phyloP scores from a whole-genome alignment of 2,329 filamentous ascomycete species.

The Pseudogymnoascus sp. region DNA sequence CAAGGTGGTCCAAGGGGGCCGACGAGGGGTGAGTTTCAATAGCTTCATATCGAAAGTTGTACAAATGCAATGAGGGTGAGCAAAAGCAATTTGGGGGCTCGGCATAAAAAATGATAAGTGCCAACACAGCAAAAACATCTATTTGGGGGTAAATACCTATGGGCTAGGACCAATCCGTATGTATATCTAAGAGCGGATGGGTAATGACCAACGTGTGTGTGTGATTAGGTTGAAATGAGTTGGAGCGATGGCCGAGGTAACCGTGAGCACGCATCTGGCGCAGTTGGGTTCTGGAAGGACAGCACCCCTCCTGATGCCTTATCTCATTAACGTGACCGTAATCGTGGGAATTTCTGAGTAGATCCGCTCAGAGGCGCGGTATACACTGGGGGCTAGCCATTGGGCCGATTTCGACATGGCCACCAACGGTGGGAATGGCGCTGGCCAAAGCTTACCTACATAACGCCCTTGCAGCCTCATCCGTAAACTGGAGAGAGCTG shows the following conservation, averaged over 20 bases:
- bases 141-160: background rate
- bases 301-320: slow-evolving; percentile 4
- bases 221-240: slow-evolving; percentile 5
- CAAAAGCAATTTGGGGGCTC: slow-evolving; percentile 2
- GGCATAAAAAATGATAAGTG: background rate
- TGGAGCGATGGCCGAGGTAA: background rate
- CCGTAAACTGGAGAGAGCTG: background rate
- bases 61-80: background rate
- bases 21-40: background rate
- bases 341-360: background rate
- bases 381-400: background rate
- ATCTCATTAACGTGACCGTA: background rate
- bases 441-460: background rate
- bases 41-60: background rate
- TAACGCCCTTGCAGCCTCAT: background rate
- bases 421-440: background rate
- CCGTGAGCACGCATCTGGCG: background rate
- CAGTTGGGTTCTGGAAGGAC: slow-evolving; percentile 6
- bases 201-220: background rate
- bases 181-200: slow-evolving; percentile 1
- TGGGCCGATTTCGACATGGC: background rate
- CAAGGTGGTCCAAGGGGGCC: background rate
- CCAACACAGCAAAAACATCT: background rate
- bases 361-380: background rate
- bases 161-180: background rate